Conservation (phyloP, 2,329 filamentous ascomycete genomes). For the Arthrinium phaeospermum region DNA sequence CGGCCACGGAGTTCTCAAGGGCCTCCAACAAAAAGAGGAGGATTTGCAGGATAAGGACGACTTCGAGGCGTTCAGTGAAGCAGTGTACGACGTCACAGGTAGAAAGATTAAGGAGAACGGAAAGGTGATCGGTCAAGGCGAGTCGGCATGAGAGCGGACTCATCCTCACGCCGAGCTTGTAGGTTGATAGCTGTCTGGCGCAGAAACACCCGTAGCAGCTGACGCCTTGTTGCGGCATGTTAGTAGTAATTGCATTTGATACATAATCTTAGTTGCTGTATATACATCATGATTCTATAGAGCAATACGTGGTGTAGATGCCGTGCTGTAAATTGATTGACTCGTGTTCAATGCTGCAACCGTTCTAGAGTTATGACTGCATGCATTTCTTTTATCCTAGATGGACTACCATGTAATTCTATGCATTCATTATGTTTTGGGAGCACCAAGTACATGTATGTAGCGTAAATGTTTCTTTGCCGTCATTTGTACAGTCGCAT, state of each 20-base stretch:
- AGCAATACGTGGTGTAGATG: neutral
- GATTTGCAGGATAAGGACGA: conserved; percentile 40
- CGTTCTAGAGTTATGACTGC: too few species aligned
- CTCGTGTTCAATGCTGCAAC: neutral
- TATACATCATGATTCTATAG: neutral
- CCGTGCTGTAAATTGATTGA: neutral
- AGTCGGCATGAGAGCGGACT: neutral
- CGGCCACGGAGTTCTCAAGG: conserved; percentile 37
- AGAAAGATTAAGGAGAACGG: conserved; percentile 40
- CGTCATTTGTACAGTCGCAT: neutral
- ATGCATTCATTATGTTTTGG: too few species aligned
- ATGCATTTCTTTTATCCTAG: too few species aligned
- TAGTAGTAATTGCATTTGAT: neutral
- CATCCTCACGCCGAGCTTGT: neutral
- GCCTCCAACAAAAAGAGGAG: conserved; percentile 35
- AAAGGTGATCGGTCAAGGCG: conserved; percentile 28
- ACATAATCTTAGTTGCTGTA: neutral
- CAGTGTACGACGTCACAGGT: conserved; percentile 39
- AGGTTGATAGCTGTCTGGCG: neutral
- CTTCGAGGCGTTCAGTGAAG: conserved; percentile 42
- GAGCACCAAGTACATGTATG: neutral
- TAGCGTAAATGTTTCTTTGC: too few species aligned
- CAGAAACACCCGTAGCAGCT: neutral
- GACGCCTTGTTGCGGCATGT: neutral
- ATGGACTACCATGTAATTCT: too few species aligned